These are phyloP conservation scores for Wickerhamomyces silvicola DNA, from an alignment of 805 yeast genomes.

Conservation along the genomic window DNA sequence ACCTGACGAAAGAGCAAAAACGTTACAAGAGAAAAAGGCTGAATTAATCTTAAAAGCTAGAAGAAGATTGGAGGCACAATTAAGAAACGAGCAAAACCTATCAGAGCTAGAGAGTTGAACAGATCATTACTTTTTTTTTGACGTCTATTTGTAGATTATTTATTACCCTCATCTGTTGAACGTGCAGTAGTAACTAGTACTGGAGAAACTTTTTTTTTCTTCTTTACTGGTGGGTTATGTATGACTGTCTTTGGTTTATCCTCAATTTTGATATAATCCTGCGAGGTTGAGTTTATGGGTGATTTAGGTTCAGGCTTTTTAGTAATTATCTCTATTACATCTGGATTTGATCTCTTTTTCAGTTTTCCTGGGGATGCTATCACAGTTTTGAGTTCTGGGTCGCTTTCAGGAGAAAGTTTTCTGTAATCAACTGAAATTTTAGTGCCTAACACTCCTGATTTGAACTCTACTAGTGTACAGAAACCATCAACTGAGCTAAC, in stretches of 20 bases:
- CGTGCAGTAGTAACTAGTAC: constrained; percentile 5
- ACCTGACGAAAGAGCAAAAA: constrained; percentile 36
- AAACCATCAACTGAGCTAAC: constrained; percentile 91
- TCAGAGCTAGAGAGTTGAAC: constrained; percentile 9
- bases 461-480: constrained; percentile 62
- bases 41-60: constrained; percentile 60
- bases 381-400: constrained; percentile 4
- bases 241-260: constrained; percentile 2
- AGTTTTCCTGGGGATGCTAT: constrained; percentile 10
- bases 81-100: constrained; percentile 21
- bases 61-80: constrained; percentile 39
- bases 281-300: constrained; percentile 3
- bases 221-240: constrained; percentile 14
- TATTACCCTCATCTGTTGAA: neutral
- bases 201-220: constrained; percentile 24
- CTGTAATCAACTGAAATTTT: constrained; percentile 24
- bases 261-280: constrained; percentile 3
- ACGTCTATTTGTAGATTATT: neutral
- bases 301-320: neutral
- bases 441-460: constrained; percentile 50
- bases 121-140: neutral
- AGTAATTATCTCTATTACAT: constrained; percentile 1
- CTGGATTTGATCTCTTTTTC: constrained; percentile 3
- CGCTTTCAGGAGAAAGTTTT: constrained; percentile 11
- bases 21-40: constrained; percentile 42